Conservation (phyloP, 805 yeast genomes). For the Ogataea paraovalis region DNA sequence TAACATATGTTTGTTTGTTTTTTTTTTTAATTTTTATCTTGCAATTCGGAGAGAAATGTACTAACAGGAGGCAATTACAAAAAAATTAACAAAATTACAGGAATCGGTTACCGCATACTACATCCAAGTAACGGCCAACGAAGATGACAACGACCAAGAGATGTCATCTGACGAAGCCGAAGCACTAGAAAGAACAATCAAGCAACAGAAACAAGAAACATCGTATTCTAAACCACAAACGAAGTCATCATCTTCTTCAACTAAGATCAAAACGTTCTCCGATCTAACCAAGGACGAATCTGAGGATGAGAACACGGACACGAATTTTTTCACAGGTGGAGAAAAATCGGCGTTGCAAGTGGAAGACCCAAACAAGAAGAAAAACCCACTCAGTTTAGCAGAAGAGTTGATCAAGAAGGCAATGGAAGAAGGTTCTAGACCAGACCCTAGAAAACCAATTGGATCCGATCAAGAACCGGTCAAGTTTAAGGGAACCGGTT, state of each 20-base stretch:
- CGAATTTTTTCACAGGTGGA: conserved; percentile 50
- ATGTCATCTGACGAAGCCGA: conserved; percentile 1
- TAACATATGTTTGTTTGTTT: too few species aligned
- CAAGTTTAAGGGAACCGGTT: conserved; percentile 48
- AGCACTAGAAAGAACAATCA: conserved; percentile 2
- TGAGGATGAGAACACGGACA: conserved; percentile 32
- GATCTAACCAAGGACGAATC: conserved; percentile 29
- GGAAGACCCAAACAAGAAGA: conserved; percentile 54
- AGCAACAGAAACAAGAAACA: neutral
- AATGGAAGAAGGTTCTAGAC: conserved; percentile 55
- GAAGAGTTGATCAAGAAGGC: conserved; percentile 64
- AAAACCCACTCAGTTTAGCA: conserved; percentile 40
- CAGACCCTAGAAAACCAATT: conserved; percentile 27
- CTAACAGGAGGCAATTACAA: too few species aligned
- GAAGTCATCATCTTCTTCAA: neutral
- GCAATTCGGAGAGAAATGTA: too few species aligned
- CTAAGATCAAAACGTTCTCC: conserved; percentile 31
- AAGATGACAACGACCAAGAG: conserved; percentile 3
- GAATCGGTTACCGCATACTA: conserved; percentile 28
- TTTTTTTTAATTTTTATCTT: too few species aligned
- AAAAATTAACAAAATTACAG: conserved; percentile 5
- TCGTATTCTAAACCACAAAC: neutral
- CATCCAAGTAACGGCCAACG: conserved; percentile 15
- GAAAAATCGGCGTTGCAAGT: conserved; percentile 79
- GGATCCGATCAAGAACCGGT: conserved; percentile 23